Base-by-base conservation (phyloP, 257 asterid genomes). In the Fraxinus cuspidata region DNA sequence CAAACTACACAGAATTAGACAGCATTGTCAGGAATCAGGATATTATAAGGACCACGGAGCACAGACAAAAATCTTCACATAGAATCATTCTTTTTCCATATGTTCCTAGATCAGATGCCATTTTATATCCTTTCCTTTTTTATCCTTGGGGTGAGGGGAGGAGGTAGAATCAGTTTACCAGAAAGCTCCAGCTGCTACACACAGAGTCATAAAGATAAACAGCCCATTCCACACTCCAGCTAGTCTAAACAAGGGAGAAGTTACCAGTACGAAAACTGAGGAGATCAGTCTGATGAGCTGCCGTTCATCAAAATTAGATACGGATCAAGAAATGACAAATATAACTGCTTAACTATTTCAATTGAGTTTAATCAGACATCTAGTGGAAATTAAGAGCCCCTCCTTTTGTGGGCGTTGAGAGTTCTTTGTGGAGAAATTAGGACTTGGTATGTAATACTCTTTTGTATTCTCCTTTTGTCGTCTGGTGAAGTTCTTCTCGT, bases 161-260 rank as follows among this genome's bases (percentile, higher is more conserved):
- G 29, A 72, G 60, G 34, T 7, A 49, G 53, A 60, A 21, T 23
- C 5, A 73, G 18, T 75, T 76, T 83, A 95, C 99, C 99, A 90
- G 72, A 79, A 82, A 70, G 79, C 37, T 81, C 98, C 99, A 73
- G 93, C 97, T 31, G 84, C 80, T n/a, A 95, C 99, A 47, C 96
- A 89, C 86, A 95, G 85, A 74, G 96, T 78, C 97, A 95, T 90
- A 27, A 95, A 93, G 81, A 93, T 91, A 88, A 90, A 95, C 38
- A 95, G 81, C 51, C 99, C 98, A 10, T 90, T 84, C 98, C 98
- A 91, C n/a, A 95, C 91, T 15, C 96, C 98, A 71, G 91, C 77
- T 77, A 95, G 90, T 72, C 98, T 98, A 75, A 83, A 89, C 4
- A 70, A 81, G 56, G 96, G 97, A 35, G 91, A 85, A 80, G 91